Evolutionary conservation across 2,329 filamentous ascomycete species (phyloP).

Genomic region (Penicillium olsonii): DNA sequence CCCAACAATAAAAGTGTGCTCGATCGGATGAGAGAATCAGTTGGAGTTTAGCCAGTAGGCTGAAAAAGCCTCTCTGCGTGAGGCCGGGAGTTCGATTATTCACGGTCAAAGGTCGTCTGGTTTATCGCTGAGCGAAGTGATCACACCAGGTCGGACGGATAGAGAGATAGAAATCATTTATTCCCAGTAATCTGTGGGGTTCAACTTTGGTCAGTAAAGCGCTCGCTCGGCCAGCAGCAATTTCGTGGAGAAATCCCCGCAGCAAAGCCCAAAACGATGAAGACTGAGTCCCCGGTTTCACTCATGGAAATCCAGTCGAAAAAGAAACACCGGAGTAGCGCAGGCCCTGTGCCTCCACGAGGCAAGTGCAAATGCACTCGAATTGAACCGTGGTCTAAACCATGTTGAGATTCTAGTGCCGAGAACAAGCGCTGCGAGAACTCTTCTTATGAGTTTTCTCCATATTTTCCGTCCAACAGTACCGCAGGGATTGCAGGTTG

Average conservation of each 20-base stretch:
- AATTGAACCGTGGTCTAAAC: slow-evolving; percentile 1
- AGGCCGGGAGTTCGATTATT: slow-evolving; percentile 7
- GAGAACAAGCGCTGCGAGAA: background rate
- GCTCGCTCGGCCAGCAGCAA: background rate
- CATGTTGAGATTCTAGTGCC: background rate
- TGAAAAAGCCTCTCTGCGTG: background rate
- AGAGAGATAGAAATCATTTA: slow-evolving; percentile 28
- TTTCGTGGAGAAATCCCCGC: background rate
- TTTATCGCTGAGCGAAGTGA: slow-evolving; percentile 24
- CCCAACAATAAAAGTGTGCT: slow-evolving; percentile 9
- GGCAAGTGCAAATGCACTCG: background rate
- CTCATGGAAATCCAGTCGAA: background rate
- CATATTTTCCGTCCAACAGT: background rate
- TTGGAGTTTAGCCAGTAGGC: background rate
- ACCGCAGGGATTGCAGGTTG: background rate
- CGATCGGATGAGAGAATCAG: background rate
- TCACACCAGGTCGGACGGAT: slow-evolving; percentile 25
- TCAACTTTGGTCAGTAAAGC: slow-evolving; percentile 15
- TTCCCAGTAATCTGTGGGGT: slow-evolving; percentile 18
- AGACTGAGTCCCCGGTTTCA: background rate
- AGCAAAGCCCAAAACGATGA: background rate
- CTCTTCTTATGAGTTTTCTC: background rate
- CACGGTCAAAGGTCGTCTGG: slow-evolving; percentile 24
- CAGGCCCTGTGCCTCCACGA: slow-evolving; percentile 1
- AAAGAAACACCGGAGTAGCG: slow-evolving; percentile 4